Evolutionary conservation across 495 filamentous ascomycete genomes (phyloP), one percentile per base, ranked within the genome.

Genomic region (Penicillium coprophilum): DNA sequence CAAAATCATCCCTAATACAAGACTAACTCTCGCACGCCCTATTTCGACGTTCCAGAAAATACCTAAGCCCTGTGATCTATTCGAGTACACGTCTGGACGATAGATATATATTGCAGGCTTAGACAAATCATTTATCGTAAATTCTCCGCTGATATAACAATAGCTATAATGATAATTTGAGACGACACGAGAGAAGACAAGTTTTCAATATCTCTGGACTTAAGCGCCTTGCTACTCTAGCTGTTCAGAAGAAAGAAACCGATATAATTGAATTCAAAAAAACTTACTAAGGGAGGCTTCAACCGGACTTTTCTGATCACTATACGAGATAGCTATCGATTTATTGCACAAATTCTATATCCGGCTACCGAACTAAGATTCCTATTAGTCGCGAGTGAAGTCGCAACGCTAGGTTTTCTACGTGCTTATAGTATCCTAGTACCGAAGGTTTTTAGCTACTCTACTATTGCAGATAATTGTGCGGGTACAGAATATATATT

Each of bases 321-420:
- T 12, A 62, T 72, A 55, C 24, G 49, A 19, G 50, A 71, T 50
- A 61, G 62, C n/a, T 52, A 57, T 10, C 54, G 55, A 40, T 40
- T 71, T 19, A 58, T 74, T 34, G 69, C 65, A 1, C 48, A 60
- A 15, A 36, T 60, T 31, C 58, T 53, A 27, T 60, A 56, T 28
- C 58, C 47, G 8, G 24, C 43, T 27, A 49, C 48, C 19, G 48
- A 53, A 27, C 58, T 49, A 43, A 56, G 49, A 24, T 24, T 24
- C 23, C 23, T 53, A 17, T 19, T 53, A 10, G 36, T 56, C 8
- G 70, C 68, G 9, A 76, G 70, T 56, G 73, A 74, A 56, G 71
- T 67, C 13, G 73, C 71, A 9, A 76, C 70, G 21, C 39, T 76
- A 48, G 60, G 62, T 11, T 76, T 60, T 53, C 65, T 72, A 7